Evolutionary conservation across 2,329 filamentous ascomycete species (phyloP), one percentile per base, ranked within the genome.

Genomic region (Neocucurbitaria cava): DNA sequence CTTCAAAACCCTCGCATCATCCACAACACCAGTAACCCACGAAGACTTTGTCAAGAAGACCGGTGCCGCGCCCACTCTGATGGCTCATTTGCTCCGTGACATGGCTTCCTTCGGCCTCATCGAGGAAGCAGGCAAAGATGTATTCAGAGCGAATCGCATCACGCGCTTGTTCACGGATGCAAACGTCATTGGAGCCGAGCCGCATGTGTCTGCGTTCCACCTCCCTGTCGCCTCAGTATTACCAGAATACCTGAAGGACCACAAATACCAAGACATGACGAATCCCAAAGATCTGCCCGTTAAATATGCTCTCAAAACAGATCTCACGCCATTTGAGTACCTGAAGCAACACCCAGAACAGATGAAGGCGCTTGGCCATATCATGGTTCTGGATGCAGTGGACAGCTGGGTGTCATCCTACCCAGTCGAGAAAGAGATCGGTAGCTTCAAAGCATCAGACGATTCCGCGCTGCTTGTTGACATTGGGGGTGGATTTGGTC

Each of bases 81-180:
- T 72, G 18, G 59, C 64, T 23, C 72, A 74, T 35, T 54, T 77
- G 11, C 54, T 77, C 6, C 69, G 75, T 30, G 70, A 69, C 40
- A 63, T 74, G 28, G 68, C 68, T 13, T 63, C 75, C 1, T 71
- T 70, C 45, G 66, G 68, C 11, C 43, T 71, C 15, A 67, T 76
- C 43, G 36, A 49, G 5, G 72, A 77, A 58, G 61, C 63, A 0
- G 56, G 38, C 4, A 59, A 65, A 28, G 64, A 74, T 58, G 54
- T 46, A 0, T 78, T 70, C 38, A 46, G 56, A 1, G 64, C 72
- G 21, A 76, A 68, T 49, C 59, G 65, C 20, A 56, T 65, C 9
- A 76, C 75, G 1, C 56, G 61, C 8, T 41, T 54, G 3, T 56
- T 77, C 2, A 64, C 70, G 1, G 60, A 71, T 10, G 59, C 64